Conservation (phyloP, 78 protist genomes). For the Creolimax fragrantissima region DNA sequence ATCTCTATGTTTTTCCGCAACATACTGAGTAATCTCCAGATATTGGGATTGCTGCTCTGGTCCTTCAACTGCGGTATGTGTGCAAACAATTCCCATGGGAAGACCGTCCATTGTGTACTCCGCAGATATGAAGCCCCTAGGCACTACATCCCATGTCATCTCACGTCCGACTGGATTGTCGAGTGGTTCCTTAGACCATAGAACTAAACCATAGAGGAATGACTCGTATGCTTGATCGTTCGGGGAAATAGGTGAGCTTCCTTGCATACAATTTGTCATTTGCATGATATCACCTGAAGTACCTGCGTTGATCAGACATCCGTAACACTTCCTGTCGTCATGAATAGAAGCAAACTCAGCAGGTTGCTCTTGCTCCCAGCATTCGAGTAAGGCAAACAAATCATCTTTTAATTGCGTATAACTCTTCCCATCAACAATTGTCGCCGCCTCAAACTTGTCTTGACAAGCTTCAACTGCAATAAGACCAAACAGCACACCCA, state of each 20-base stretch:
- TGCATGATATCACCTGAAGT: neutral
- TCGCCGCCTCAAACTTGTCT: neutral
- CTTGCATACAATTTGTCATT: conserved; percentile 3
- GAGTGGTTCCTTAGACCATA: neutral
- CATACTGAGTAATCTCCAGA: neutral
- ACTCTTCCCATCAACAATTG: neutral
- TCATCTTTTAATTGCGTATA: neutral
- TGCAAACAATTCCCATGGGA: neutral
- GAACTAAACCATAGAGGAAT: neutral
- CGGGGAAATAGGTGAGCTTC: neutral
- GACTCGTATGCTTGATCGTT: conserved; percentile 15
- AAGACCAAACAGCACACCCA: neutral
- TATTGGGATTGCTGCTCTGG: conserved; percentile 4
- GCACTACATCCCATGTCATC: neutral
- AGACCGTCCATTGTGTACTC: neutral
- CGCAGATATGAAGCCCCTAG: conserved; percentile 8
- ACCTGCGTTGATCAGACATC: neutral
- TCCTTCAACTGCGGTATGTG: neutral
- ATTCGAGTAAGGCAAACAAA: neutral
- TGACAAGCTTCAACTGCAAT: neutral
- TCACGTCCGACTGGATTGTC: neutral
- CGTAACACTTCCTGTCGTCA: neutral
- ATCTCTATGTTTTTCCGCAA: neutral
- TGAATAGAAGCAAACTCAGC: neutral
- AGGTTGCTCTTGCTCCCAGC: neutral